These are phyloP conservation scores for Hevea brasiliensis DNA, from an alignment of 345 rosid genomes.

Conservation along the genomic window DNA sequence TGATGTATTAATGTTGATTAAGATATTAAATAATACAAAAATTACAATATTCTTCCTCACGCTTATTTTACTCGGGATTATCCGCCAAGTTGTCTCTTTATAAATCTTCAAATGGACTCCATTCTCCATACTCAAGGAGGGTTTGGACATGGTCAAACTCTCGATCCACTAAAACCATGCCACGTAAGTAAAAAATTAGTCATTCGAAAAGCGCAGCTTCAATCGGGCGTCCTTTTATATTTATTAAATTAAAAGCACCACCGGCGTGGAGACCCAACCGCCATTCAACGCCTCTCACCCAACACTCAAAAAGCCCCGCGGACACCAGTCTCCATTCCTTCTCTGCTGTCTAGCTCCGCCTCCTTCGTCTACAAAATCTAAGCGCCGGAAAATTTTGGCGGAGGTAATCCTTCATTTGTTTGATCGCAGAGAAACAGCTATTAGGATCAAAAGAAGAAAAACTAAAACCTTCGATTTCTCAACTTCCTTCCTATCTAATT, in stretches of 20 bases:
- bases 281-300: slow-evolving; percentile 1
- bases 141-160: too few species aligned
- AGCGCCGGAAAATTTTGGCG: not conserved
- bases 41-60: not conserved
- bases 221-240: too few species aligned
- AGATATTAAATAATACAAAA: not conserved
- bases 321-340: not conserved
- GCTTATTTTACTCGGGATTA: not conserved
- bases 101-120: not conserved
- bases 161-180: not conserved
- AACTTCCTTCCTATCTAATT: not conserved
- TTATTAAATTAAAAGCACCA: not conserved
- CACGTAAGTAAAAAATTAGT: not conserved
- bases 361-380: not conserved
- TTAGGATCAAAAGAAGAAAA: not conserved
- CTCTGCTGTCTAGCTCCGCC: not conserved
- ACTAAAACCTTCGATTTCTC: not conserved
- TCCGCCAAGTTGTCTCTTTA: not conserved
- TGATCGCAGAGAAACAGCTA: not conserved
- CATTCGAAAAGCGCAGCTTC: not conserved
- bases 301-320: not conserved
- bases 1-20: not conserved
- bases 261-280: not conserved
- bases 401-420: not conserved
- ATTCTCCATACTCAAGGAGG: not conserved